A percentile compares a stretch with the other conserved stretches of the same genome.
These are phyloP conservation scores for Lophiostoma macrostomum DNA, from an alignment of 495 filamentous ascomycete species.

Conservation along the genomic window DNA sequence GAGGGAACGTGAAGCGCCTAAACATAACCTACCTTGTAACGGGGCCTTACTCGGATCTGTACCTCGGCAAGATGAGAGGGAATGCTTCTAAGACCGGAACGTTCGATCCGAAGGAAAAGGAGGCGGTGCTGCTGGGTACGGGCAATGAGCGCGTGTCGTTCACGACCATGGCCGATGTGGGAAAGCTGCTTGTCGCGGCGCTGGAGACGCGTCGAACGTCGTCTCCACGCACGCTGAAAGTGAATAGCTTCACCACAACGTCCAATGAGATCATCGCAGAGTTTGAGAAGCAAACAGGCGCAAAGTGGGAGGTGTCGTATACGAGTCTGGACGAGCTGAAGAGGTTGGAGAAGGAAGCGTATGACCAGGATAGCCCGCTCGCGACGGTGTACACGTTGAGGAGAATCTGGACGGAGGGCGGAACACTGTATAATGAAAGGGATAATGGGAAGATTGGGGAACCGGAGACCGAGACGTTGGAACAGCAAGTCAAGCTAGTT, in stretches of 20 bases:
- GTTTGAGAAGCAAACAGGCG: conserved; percentile 62
- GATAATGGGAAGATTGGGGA: conserved; percentile 59
- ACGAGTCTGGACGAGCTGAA: conserved; percentile 52
- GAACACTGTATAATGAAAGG: conserved; percentile 64
- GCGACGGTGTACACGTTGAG: conserved; percentile 59
- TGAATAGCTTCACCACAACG: conserved; percentile 68
- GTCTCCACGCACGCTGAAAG: conserved; percentile 55
- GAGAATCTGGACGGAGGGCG: conserved; percentile 69
- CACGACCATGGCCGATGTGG: conserved; percentile 66
- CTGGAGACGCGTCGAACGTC: conserved; percentile 54
- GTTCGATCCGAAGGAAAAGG: conserved; percentile 55
- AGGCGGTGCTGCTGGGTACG: conserved; percentile 57
- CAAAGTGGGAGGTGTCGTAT: conserved; percentile 53
- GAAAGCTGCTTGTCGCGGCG: conserved; percentile 59
- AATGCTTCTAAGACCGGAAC: conserved; percentile 48
- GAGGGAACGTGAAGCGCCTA: conserved; percentile 50
- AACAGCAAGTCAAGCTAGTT: conserved; percentile 45
- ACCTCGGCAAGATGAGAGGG: conserved; percentile 45
- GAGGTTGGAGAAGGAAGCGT: conserved; percentile 53
- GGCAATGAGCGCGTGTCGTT: conserved; percentile 58
- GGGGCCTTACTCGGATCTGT: conserved; percentile 68
- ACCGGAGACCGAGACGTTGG: conserved; percentile 49
- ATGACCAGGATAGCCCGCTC: conserved; percentile 50
- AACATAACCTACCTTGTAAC: conserved; percentile 67
- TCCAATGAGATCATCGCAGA: conserved; percentile 60